These are phyloP conservation scores for Ocimum tenuiflorum DNA, from an alignment of 257 asterid genomes.

Conservation along the genomic window DNA sequence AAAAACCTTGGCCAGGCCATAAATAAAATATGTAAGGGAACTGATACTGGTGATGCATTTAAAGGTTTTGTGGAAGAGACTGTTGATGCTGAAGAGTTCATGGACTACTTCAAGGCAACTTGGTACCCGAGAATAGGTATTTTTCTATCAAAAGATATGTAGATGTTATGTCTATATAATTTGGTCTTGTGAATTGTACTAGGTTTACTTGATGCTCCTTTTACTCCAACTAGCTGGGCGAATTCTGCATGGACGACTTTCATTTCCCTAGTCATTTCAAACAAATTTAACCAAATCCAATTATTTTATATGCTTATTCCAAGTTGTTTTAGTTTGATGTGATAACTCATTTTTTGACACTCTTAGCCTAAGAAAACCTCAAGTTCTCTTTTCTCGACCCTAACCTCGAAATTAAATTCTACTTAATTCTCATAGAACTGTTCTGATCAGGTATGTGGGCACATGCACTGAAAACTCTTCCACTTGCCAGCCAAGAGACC, in stretches of 20 bases:
- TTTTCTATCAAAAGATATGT: background rate
- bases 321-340: background rate
- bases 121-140: constrained; percentile 83
- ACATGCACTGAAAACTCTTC: constrained; percentile 53
- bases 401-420: background rate
- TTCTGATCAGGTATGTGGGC: constrained; percentile 55
- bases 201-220: background rate
- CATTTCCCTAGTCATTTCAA: background rate
- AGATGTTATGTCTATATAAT: background rate
- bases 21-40: constrained; percentile 45
- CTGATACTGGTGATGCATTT: constrained; percentile 38
- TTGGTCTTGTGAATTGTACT: background rate
- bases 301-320: constrained; percentile 1
- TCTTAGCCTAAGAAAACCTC: background rate
- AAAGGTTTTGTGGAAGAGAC: constrained; percentile 46
- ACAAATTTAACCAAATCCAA: background rate
- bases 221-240: background rate
- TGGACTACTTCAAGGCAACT: constrained; percentile 77
- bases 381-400: background rate
- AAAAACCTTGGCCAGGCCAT: constrained; percentile 55
- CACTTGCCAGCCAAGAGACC: constrained; percentile 82
- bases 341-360: background rate
- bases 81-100: constrained; percentile 58
- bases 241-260: background rate
- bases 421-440: constrained; percentile 18